Base-by-base conservation (phyloP, 768 basidiomycete species). In the Mycena filopes region DNA sequence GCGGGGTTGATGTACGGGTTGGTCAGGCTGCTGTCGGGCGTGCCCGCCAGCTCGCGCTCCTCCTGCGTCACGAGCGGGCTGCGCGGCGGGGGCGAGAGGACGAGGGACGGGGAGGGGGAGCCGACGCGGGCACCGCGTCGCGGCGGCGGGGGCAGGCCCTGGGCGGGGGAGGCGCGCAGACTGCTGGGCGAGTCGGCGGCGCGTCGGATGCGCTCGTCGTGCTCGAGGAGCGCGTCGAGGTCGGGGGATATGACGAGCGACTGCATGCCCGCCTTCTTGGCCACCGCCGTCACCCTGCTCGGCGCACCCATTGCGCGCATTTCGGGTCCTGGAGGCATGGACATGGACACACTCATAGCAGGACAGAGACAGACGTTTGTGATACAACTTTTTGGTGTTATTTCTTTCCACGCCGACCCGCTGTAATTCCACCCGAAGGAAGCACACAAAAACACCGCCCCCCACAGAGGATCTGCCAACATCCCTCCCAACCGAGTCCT, bases 141-240 rank as follows among this genome's bases (percentile, higher is more conserved):
- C 23, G 77, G 79, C 9, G 80, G 80, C 26, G 79, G 80, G 0
- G 80, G 77, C 4, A 81, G 68, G 15, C 64, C 53, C 75, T 74
- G 41, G 31, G 68, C 12, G 36, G 36, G 36, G 36, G 36, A 36
- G 4, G 36, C 36, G 36, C 5, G 36, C 36, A 15, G 41, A 62
- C 13, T 56, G 57, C 51, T 16, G 54, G 41, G 42, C 51, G n/a
- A n/a, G n/a, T n/a, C n/a, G n/a, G 33, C 45, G 18, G 56, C 47
- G 41, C 72, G 72, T 57, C 85, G 81, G n/a, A 76, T 76, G 54
- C 79, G 80, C 54, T 87, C 84, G 53, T 88, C 88, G 64, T 87
- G 84, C 70, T 87, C 83, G 55, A 89, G 77, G 10, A 89, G 69
- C 26, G 87, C 88, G 65, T 89, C 84, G 48, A 88, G 82, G 68